Base-by-base conservation (phyloP, 345 rosid genomes). In the Atalantia buxifolia region DNA sequence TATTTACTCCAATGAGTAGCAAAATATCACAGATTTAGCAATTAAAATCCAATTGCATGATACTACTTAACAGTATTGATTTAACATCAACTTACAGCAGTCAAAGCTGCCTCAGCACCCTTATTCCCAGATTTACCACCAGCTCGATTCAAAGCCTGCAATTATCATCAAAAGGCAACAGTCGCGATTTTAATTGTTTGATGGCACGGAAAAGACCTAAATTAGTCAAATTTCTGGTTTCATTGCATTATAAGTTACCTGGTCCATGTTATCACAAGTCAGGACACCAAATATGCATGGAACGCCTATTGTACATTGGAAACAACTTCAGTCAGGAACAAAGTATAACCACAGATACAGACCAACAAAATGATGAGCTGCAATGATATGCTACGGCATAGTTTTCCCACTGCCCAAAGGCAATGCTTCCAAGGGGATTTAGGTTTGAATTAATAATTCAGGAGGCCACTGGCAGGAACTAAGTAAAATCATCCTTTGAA, bases 261-360 rank as follows among this genome's bases (percentile, higher is more conserved):
- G 99, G 19, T 94, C 99, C 98, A 94, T 94, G 90, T 96, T 81
- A 72, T 96, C 99, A 50, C 99, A 94, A 25, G 99, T 96, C 78
- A 96, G 79, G 78, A 96, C 98, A 76, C 98, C 98, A 85, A 96
- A 96, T 62, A 96, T 89, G 86, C 98, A 94, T 40, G 99, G 99
- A 77, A 96, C 95, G 6, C 98, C 97, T 96, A 81, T 85, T 84
- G 71, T 74, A 57, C 80, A 67, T 42, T 72, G 75, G 66, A 61
- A 69, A 74, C 16, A 70, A 27, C 55, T 71, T 76, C n/a, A 77
- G 25, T 31, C 19, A 65, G 30, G 56, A 48, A 69, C 31, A 25
- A 74, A 40, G 69, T 25, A 14, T 50, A 66, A 63, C 48, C 48
- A 38, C 38, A n/a, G 36, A 61, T 4, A 21, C 30, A 55, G 13